These are phyloP conservation scores for Gentiana macrophylla DNA, from an alignment of 257 asterid genomes.

Conservation along the genomic window DNA sequence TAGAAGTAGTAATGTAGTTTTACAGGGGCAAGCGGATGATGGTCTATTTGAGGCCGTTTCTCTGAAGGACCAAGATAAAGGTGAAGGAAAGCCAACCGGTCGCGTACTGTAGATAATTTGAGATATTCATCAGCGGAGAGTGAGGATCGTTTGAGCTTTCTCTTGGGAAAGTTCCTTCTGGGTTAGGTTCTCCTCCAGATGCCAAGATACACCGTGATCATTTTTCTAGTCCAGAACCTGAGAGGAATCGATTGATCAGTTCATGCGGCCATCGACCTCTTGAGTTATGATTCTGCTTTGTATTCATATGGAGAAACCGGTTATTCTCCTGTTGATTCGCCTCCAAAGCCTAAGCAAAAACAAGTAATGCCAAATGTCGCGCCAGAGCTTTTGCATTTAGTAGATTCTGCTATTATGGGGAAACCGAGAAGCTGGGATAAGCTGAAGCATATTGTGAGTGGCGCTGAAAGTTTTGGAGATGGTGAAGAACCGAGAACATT, in stretches of 20 bases:
- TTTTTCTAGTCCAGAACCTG: constrained; percentile 44
- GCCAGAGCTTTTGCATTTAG: constrained; percentile 96
- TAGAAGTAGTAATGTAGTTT: constrained; percentile 18
- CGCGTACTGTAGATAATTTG: constrained; percentile 31
- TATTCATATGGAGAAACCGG: constrained; percentile 41
- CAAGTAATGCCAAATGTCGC: constrained; percentile 60
- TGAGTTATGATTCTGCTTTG: constrained; percentile 49
- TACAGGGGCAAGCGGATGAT: constrained; percentile 37
- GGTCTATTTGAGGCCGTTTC: constrained; percentile 63
- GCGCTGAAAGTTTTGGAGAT: constrained; percentile 71
- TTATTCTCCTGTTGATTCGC: constrained; percentile 57
- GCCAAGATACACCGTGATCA: constrained; percentile 35
- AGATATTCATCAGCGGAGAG: constrained; percentile 40
- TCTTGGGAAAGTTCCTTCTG: constrained; percentile 33
- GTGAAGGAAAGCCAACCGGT: constrained; percentile 24
- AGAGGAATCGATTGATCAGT: constrained; percentile 28
- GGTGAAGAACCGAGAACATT: constrained; percentile 63
- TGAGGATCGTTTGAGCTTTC: constrained; percentile 56
- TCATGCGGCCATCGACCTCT: constrained; percentile 42
- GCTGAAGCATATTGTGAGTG: constrained; percentile 79
- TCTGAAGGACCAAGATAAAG: constrained; percentile 56
- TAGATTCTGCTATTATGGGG: constrained; percentile 99
- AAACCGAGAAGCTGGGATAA: constrained; percentile 82
- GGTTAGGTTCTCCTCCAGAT: constrained; percentile 36
- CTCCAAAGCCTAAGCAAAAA: constrained; percentile 54